A percentile compares a stretch with the other conserved stretches of the same genome.
Conservation (phyloP, 2,329 filamentous ascomycete species). For the Aspergillus texensis region DNA sequence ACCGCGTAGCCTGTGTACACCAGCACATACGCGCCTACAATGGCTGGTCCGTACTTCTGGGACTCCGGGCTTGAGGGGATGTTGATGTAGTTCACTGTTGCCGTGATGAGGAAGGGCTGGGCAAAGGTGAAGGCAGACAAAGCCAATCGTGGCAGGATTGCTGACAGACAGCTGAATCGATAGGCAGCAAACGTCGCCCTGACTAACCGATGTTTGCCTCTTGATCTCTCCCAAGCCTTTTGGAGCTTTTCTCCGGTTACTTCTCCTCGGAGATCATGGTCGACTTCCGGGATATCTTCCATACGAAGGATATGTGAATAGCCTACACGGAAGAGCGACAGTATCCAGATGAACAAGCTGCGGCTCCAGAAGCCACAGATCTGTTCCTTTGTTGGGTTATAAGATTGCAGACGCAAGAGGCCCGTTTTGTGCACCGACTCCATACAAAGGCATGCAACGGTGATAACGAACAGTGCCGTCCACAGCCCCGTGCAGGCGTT, state of each 20-base stretch:
- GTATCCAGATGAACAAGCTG: conserved; percentile 55
- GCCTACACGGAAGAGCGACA: conserved; percentile 47
- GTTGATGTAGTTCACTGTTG: conserved; percentile 27
- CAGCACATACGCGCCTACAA: not conserved
- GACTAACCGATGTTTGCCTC: not conserved
- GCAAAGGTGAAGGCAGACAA: conserved; percentile 27
- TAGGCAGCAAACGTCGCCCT: conserved; percentile 5
- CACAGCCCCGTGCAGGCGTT: not conserved
- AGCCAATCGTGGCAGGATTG: conserved; percentile 25
- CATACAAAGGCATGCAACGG: not conserved
- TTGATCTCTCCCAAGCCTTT: not conserved
- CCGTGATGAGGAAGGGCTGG: conserved; percentile 34
- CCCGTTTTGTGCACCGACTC: not conserved
- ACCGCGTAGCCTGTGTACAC: not conserved
- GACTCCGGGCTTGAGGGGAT: not conserved
- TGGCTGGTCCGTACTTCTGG: not conserved
- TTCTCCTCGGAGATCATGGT: not conserved
- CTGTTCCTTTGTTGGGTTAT: conserved; percentile 41
- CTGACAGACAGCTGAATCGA: not conserved
- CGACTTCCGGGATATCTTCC: not conserved
- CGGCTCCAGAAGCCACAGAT: conserved; percentile 50
- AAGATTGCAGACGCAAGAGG: conserved; percentile 23
- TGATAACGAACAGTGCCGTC: not conserved
- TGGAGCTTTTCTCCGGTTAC: not conserved
- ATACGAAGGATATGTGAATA: conserved; percentile 45